Evolutionary conservation across 768 basidiomycete genomes (phyloP), one percentile per base, ranked within the genome.

Genomic region (Lactifluus volemus): DNA sequence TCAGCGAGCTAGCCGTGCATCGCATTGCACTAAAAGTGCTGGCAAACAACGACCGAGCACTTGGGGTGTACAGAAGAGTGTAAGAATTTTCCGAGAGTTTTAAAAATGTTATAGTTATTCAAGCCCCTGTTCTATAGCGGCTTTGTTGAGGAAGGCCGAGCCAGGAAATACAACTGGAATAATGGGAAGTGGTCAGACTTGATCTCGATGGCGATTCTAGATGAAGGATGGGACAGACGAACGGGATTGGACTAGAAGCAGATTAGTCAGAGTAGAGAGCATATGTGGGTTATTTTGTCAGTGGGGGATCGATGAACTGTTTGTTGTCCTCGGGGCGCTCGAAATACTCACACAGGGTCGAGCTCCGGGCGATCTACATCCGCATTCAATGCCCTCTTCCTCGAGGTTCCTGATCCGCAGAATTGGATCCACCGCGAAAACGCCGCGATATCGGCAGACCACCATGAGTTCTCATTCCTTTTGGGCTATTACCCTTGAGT

Each of bases 401-500:
- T 49, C 4, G 68, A 68, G 21, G 52, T 45, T 64, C 52, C 75
- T 67, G 68, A 72, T 29, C 78, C 63, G 60, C 73, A 68, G 66
- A 75, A 70, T 68, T 70, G 47, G 67, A 82, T 64, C 83, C 81
- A 88, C 50, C 82, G 74, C 54, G 65, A 68, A 63, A 85, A 81
- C 0, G 81, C 78, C 58, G 84, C 82, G 5, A 72, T 60, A 59
- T 87, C 84, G 1, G 74, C 70, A 4, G 75, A 73, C 2, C 68
- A 66, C 15, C 75, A 72, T 0, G 60, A 48, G 41, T 67, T 59
- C 2, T 47, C 50, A 38, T 60, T 70, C 8, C 48, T 69, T 61
- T 73, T 61, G 1, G 83, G 77, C 88, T 87, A 90, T 11, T 81
- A 50, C 91, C 88, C 68, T 90, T 87, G 11, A 90, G 74, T 30